A percentile compares a stretch with the other conserved stretches of the same genome.
Evolutionary conservation across 495 filamentous ascomycete genomes (phyloP).

Genomic region (Monascus purpureus): DNA sequence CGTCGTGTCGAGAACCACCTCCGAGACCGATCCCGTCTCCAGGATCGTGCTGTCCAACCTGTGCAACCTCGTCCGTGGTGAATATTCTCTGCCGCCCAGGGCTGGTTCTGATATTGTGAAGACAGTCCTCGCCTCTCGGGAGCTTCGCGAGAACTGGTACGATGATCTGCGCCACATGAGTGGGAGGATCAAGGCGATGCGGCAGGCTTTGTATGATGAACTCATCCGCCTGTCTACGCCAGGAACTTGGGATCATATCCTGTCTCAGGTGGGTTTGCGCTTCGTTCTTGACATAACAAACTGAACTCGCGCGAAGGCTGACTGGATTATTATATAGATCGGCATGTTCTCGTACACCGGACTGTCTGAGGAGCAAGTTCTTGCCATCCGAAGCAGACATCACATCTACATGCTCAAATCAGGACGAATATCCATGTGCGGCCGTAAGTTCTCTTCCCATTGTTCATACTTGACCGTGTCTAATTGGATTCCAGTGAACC

Average conservation of each 20-base stretch:
- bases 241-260: slow-evolving; percentile 12
- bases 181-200: slow-evolving; percentile 13
- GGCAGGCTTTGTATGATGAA: slow-evolving; percentile 11
- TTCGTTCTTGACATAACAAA: neutral
- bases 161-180: slow-evolving; percentile 20
- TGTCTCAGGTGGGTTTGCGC: slow-evolving; percentile 1
- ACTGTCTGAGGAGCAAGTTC: slow-evolving; percentile 8
- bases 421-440: slow-evolving; percentile 10
- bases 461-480: neutral
- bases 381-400: slow-evolving; percentile 7
- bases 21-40: neutral
- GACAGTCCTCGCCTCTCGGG: slow-evolving; percentile 12
- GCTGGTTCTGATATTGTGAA: slow-evolving; percentile 22
- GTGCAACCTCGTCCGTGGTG: slow-evolving; percentile 15
- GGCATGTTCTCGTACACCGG: slow-evolving; percentile 21
- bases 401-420: slow-evolving; percentile 13
- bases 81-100: slow-evolving; percentile 19
- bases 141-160: slow-evolving; percentile 14
- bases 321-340: slow-evolving; percentile 5
- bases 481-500: slow-evolving; percentile 6
- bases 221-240: slow-evolving; percentile 11
- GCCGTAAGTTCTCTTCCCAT: slow-evolving; percentile 15
- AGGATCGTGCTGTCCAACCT: slow-evolving; percentile 6
- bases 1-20: slow-evolving; percentile 4
- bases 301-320: too few relatives aligned